These are phyloP conservation scores for Penicillium flavigenum DNA, from an alignment of 495 filamentous ascomycete species.

Conservation along the genomic window DNA sequence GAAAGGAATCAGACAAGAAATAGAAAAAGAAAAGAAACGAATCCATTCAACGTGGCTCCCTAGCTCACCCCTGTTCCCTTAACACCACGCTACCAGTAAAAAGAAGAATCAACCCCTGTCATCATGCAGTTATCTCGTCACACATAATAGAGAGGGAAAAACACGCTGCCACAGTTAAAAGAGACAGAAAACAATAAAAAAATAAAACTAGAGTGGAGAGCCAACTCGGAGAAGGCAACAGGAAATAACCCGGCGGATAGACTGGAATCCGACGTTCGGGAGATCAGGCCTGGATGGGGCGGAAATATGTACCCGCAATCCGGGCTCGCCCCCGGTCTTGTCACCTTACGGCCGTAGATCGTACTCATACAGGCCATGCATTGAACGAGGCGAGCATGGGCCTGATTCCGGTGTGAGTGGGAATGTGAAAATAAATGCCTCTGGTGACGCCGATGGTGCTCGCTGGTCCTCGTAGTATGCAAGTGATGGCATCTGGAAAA, in stretches of 20 bases:
- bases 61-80: slow-evolving; percentile 1
- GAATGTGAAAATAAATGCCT: slow-evolving; percentile 36
- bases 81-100: slow-evolving; percentile 14
- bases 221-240: not conserved
- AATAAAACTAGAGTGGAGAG: slow-evolving; percentile 1
- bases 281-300: not conserved
- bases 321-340: slow-evolving; percentile 1
- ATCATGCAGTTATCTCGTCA: slow-evolving; percentile 16
- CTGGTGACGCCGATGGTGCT: slow-evolving; percentile 39
- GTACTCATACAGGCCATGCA: slow-evolving; percentile 28
- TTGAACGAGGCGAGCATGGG: slow-evolving; percentile 36
- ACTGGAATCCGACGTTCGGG: not conserved
- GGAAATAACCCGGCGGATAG: slow-evolving; percentile 7
- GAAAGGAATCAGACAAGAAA: not conserved
- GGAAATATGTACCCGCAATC: slow-evolving; percentile 5
- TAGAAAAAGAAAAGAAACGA: not conserved
- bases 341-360: slow-evolving; percentile 23
- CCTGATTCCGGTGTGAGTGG: slow-evolving; percentile 43
- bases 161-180: not conserved
- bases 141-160: slow-evolving; percentile 3
- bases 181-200: slow-evolving; percentile 7
- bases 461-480: slow-evolving; percentile 83
- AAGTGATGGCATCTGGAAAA: slow-evolving; percentile 77
- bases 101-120: slow-evolving; percentile 7
- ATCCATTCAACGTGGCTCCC: slow-evolving; percentile 4